Evolutionary conservation across 768 basidiomycete species (phyloP), one percentile per base, ranked within the genome.

Genomic region (Kockovaella imperatae): DNA sequence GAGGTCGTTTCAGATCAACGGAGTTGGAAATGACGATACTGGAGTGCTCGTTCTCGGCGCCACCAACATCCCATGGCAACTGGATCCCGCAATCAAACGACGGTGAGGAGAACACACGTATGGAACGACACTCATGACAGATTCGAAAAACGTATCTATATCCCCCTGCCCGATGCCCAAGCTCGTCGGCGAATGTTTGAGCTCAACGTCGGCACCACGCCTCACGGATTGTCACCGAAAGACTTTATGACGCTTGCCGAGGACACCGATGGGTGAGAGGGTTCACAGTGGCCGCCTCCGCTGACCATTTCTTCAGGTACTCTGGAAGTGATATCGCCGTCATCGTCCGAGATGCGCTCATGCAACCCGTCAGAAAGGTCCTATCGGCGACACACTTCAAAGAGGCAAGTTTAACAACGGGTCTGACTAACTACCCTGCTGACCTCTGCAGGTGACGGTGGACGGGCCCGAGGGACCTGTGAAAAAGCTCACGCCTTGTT

Each of bases 101-200:
- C 81, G 93, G 81, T 85, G 45, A 54, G 78, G 67, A 11, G 18
- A 13, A 45, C 23, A 14, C 26, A 11, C 11, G 10, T 5, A 44
- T 29, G n/a, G 30, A 8, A 28, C 20, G 41, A 21, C 6, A 23
- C 20, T 17, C 6, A 44, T 21, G 14, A 15, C 54, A 88, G 86
- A 53, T 97, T 97, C 56, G 91, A 97, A 73, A 96, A 95, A 73
- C 83, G 95, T 49, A 91, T 99, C 76, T 89, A 96, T 70, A 99
- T 99, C 50, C 95, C 95, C 25, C 81, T 97, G 17, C 95, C 95
- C 8, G 89, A 89, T 0, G 77, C 85, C 3, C 90, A 93, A 44
- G 95, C 93, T 11, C 79, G 95, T 36, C 78, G 81, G 70, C 83
- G 81, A 24, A 99, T 99, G 89, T 99, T 99, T 67, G 86, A 96